These are phyloP conservation scores for Pelargonium exstipulatum DNA, from an alignment of 441 rosid genomes.

Conservation along the genomic window DNA sequence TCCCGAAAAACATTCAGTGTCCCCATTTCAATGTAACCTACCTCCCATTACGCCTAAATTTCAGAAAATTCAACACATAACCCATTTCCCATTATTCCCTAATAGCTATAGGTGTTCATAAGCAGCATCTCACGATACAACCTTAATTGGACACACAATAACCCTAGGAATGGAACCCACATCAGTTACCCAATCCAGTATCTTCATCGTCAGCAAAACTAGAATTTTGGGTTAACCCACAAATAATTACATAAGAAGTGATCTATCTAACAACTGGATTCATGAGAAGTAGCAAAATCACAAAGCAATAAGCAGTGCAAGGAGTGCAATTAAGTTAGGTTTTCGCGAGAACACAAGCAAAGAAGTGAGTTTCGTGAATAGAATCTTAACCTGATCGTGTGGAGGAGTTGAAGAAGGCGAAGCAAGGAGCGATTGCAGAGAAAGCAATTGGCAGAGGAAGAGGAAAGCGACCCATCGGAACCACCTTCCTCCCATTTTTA, in stretches of 20 bases:
- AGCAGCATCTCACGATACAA: background rate
- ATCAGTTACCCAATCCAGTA: background rate
- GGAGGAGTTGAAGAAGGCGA: constrained; percentile 24
- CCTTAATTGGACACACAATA: background rate
- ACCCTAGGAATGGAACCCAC: background rate
- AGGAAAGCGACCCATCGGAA: constrained; percentile 20
- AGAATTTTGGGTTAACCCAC: background rate
- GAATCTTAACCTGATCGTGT: constrained; percentile 20
- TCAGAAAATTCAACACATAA: background rate
- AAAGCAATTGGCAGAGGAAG: constrained; percentile 20
- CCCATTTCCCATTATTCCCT: background rate
- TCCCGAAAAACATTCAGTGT: background rate
- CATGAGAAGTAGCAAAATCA: background rate
- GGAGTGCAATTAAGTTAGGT: too few relatives aligned
- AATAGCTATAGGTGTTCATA: background rate
- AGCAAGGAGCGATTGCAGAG: constrained; percentile 8
- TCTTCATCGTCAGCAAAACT: background rate
- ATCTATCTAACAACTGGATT: background rate
- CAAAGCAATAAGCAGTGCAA: too few relatives aligned
- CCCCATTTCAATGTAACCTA: background rate
- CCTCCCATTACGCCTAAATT: background rate
- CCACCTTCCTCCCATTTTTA: constrained; percentile 8
- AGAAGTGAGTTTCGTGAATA: background rate
- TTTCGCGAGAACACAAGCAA: background rate
- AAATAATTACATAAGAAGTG: background rate